phyloP scores from a whole-genome alignment of 2,329 filamentous ascomycete species.

The Cercospora zeae-maydis region DNA sequence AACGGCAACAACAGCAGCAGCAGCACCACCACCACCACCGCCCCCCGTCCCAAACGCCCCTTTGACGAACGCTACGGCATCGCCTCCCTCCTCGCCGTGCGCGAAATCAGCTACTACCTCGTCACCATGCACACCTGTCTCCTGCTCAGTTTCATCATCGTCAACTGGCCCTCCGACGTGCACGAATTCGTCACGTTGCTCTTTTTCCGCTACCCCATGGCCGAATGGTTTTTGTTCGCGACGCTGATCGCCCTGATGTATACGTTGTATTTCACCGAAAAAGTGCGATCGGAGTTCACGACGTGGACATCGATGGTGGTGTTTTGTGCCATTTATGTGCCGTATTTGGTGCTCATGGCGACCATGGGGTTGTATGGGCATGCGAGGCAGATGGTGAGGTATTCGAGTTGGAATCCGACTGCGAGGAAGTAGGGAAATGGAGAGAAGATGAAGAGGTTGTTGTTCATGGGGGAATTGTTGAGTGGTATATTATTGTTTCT shows the following conservation, averaged over 20 bases:
- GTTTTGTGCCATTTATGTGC: slow-evolving; percentile 45
- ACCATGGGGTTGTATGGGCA: slow-evolving; percentile 49
- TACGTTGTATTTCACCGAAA: slow-evolving; percentile 48
- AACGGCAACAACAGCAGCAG: slow-evolving; percentile 20
- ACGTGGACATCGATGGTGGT: slow-evolving; percentile 41
- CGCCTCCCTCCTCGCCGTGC: slow-evolving; percentile 45
- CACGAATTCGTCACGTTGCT: slow-evolving; percentile 41
- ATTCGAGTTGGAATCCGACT: slow-evolving; percentile 50
- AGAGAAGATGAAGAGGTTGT: background rate
- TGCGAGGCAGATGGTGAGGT: slow-evolving; percentile 46
- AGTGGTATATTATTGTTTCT: background rate
- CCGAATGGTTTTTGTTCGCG: slow-evolving; percentile 43
- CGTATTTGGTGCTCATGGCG: slow-evolving; percentile 45
- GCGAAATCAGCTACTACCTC: slow-evolving; percentile 49
- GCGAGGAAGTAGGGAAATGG: slow-evolving; percentile 29
- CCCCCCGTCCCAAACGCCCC: slow-evolving; percentile 30
- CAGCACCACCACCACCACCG: no score
- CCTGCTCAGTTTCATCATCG: slow-evolving; percentile 46
- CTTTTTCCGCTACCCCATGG: slow-evolving; percentile 49
- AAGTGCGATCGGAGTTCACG: slow-evolving; percentile 47
- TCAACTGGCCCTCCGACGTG: slow-evolving; percentile 42
- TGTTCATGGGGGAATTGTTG: background rate
- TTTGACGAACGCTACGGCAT: slow-evolving; percentile 44
- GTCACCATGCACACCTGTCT: slow-evolving; percentile 50
- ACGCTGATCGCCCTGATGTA: slow-evolving; percentile 43